Conservation (phyloP, 2,329 filamentous ascomycete species). For the Aspergillus bombycis region DNA sequence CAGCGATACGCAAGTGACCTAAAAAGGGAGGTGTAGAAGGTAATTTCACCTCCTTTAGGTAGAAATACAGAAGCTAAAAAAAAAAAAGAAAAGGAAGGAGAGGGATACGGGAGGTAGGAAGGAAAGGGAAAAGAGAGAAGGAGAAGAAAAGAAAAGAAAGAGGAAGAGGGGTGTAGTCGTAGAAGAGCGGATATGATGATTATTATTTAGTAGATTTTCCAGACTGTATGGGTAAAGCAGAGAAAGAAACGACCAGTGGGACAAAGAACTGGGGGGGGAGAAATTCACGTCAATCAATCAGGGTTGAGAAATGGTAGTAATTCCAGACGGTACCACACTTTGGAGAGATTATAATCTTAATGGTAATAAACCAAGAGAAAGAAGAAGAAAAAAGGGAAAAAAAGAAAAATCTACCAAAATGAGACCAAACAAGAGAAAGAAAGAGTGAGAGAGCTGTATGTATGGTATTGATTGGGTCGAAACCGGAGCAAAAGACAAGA, state of each 20-base stretch:
- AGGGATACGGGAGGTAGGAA: conserved; percentile 7
- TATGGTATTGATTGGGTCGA: conserved; percentile 20
- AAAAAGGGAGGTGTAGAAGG: conserved; percentile 19
- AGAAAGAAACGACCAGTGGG: conserved; percentile 16
- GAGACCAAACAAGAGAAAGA: conserved; percentile 1
- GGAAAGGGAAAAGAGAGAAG: conserved; percentile 10
- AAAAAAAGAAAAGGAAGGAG: background rate
- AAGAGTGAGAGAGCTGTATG: background rate
- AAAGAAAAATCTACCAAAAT: background rate
- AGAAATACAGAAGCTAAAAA: background rate
- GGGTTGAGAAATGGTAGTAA: background rate
- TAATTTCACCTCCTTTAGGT: background rate
- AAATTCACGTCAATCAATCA: conserved; percentile 13
- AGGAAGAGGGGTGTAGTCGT: conserved; percentile 9
- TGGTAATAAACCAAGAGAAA: background rate
- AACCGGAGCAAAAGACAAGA: conserved; percentile 9
- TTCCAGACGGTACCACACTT: background rate
- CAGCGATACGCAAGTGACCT: conserved; percentile 27
- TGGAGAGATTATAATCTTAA: conserved; percentile 4
- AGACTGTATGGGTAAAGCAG: conserved; percentile 10
- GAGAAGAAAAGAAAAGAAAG: conserved; percentile 18
- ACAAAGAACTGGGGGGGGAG: conserved; percentile 5
- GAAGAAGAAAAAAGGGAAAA: background rate
- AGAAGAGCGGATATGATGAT: conserved; percentile 2
- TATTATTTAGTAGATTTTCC: background rate